phyloP scores from a whole-genome alignment of 202 grass and related monocot genomes.

The Zizania palustris region DNA sequence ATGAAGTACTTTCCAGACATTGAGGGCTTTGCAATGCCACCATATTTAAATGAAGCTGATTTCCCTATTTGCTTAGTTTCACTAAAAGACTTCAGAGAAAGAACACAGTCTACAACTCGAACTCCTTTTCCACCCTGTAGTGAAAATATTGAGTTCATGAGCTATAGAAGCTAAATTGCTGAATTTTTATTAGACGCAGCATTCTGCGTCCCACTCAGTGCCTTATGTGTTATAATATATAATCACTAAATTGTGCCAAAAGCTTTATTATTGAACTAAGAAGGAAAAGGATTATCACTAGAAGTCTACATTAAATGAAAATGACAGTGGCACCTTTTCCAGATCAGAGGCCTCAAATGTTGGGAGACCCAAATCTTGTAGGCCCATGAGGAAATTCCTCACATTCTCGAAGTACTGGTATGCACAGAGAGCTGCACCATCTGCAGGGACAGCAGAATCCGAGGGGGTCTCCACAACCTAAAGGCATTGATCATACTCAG shows the following conservation, averaged over 20 bases:
- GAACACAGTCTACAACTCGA: slow-evolving; percentile 79
- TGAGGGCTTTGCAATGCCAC: slow-evolving; percentile 56
- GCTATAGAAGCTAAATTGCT: slow-evolving; percentile 23
- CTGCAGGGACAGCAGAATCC: slow-evolving; percentile 54
- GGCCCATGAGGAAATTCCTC: slow-evolving; percentile 77
- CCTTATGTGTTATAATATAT: slow-evolving; percentile 20
- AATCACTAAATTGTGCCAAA: slow-evolving; percentile 2
- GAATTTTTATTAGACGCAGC: slow-evolving; percentile 19
- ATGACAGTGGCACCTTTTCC: slow-evolving; percentile 57
- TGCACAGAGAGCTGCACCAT: slow-evolving; percentile 86
- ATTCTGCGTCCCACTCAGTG: slow-evolving; percentile 7
- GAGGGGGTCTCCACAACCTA: slow-evolving; percentile 89
- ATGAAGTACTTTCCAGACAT: slow-evolving; percentile 53
- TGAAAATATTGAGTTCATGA: slow-evolving; percentile 7
- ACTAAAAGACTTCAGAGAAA: slow-evolving; percentile 73
- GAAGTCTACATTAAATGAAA: slow-evolving; percentile 7
- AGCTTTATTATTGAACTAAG: slow-evolving; percentile 2
- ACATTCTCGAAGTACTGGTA: slow-evolving; percentile 97
- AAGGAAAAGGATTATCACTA: not conserved
- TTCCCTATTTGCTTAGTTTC: slow-evolving; percentile 65
- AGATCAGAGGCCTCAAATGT: slow-evolving; percentile 96
- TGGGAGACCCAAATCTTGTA: slow-evolving; percentile 83
- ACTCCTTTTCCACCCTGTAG: slow-evolving; percentile 82
- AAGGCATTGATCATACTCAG: slow-evolving; percentile 25
- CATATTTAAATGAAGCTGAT: slow-evolving; percentile 65